These are phyloP conservation scores for Sordaria brevicollis DNA, from an alignment of 495 filamentous ascomycete genomes.

Conservation along the genomic window DNA sequence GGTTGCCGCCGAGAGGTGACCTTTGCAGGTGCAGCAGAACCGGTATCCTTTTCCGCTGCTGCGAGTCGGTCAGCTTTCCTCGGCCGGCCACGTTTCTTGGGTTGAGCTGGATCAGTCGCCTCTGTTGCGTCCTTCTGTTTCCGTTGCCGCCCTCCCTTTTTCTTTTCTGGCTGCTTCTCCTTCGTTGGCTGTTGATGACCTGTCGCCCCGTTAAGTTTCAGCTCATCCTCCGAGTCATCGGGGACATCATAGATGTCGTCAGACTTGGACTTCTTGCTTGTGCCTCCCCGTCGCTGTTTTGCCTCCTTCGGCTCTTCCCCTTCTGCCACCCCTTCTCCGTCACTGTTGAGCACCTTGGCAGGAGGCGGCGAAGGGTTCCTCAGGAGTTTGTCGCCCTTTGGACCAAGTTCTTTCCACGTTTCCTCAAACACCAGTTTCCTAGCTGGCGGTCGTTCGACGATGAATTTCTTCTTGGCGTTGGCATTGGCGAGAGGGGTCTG, in stretches of 20 bases:
- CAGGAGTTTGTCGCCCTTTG: not conserved
- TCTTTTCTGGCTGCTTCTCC: not conserved
- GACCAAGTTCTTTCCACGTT: not conserved
- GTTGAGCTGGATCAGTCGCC: not conserved
- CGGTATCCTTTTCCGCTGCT: not conserved
- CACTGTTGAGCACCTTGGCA: not conserved
- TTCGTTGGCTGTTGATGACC: not conserved
- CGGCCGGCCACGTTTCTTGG: slow-evolving; percentile 13
- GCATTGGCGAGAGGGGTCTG: not conserved
- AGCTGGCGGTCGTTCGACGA: not conserved
- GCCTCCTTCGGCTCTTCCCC: slow-evolving; percentile 1
- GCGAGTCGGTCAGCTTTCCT: slow-evolving; percentile 2
- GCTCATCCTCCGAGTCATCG: slow-evolving; percentile 29
- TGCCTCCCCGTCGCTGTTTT: not conserved
- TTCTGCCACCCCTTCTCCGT: not conserved
- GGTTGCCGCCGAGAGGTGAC: not conserved
- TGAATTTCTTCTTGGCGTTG: not conserved
- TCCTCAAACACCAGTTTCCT: not conserved
- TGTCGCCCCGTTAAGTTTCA: not conserved
- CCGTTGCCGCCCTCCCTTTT: not conserved
- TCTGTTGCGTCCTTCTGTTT: not conserved
- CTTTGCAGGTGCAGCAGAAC: slow-evolving; percentile 1
- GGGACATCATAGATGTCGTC: slow-evolving; percentile 30
- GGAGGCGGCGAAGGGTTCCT: not conserved
- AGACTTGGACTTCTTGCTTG: not conserved